A percentile compares a stretch with the other conserved stretches of the same genome.
phyloP scores from a whole-genome alignment of 192 early-diverging fungal species.

The Backusella morwellensis region DNA sequence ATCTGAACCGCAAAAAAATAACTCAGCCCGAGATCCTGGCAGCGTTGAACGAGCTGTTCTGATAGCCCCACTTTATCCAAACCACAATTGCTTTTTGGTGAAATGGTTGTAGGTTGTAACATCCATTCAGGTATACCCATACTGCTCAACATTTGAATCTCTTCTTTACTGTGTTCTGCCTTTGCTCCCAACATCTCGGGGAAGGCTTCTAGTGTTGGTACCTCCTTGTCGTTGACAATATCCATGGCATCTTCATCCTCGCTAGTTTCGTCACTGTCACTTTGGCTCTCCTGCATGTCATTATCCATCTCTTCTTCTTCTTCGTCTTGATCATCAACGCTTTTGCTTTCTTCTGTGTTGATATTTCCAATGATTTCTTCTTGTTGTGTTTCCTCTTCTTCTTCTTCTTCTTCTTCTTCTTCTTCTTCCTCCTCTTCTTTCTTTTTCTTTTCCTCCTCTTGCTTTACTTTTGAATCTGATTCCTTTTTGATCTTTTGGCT shows the following conservation, averaged over 20 bases:
- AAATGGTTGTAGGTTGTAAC: slow-evolving; percentile 71
- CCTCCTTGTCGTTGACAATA: neutral
- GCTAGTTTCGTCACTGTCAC: slow-evolving; percentile 16
- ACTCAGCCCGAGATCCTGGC: slow-evolving; percentile 59
- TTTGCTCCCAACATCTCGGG: slow-evolving; percentile 39
- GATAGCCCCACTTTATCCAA: slow-evolving; percentile 54
- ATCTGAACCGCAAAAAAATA: slow-evolving; percentile 90
- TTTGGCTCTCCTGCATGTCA: slow-evolving; percentile 29
- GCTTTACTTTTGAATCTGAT: slow-evolving; percentile 37
- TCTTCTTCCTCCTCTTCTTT: neutral
- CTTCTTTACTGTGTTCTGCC: slow-evolving; percentile 36
- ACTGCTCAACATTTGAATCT: slow-evolving; percentile 40
- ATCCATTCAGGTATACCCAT: slow-evolving; percentile 92
- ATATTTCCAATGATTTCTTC: slow-evolving; percentile 10
- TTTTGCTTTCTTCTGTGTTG: slow-evolving; percentile 4
- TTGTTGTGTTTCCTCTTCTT: slow-evolving; percentile 5
- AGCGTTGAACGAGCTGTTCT: slow-evolving; percentile 56
- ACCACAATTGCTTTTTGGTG: slow-evolving; percentile 41
- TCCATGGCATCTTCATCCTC: slow-evolving; percentile 8
- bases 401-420: neutral
- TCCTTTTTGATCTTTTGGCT: slow-evolving; percentile 21
- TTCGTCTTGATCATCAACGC: slow-evolving; percentile 10
- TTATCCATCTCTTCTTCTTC: slow-evolving; percentile 13
- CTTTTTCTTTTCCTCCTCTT: neutral
- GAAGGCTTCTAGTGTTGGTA: slow-evolving; percentile 34